Base-by-base conservation (phyloP, 1,284 basidiomycete genomes). In the Coniferiporia weirii region DNA sequence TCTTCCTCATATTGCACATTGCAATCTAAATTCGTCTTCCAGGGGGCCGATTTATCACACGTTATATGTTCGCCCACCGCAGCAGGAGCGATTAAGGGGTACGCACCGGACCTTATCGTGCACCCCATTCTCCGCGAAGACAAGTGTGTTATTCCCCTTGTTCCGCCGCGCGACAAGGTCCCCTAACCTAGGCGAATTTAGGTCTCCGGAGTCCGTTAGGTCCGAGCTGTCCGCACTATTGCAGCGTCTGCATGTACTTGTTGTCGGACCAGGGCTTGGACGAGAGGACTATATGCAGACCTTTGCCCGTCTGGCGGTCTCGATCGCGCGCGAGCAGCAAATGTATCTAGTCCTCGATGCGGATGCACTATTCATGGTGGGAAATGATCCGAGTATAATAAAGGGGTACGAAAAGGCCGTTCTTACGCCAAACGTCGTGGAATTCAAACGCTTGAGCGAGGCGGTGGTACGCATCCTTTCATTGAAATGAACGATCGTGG, bases 301-400 rank as follows among this genome's bases (percentile, higher is more conserved):
- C 1, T 93, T 79, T 62, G 87, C 88, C 1, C 79, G 76, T 58
- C 68, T 81, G 40, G 87, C 89, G 0, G 70, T 90, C 10, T 64
- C 65, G 45, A 66, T 77, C 36, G 75, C 75, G 10, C 75, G 74
- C 61, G 71, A 73, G 59, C 69, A 69, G 59, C 67, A 64, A 49
- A 89, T 96, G 83, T 96, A 89, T 69, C 76, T 98, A 55, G 94
- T 98, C 3, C 78, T 99, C 15, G 96, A 99, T 67, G 96, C 96
- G 0, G 96, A 98, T 69, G 93, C 86, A 1, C 78, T 96, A 7
- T 91, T 81, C 76, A 77, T 92, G 71, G 74, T 92, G 49, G 88
- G 91, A 34, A 82, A 90, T 66, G 86, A 95, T 58, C 79, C 88
- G 0, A 75, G 80, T 6, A 71, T 93, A 49, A 83, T 99, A 57